Base-by-base conservation (phyloP, 176 grass and related monocot genomes). In the Rhynchospora tenuis region DNA sequence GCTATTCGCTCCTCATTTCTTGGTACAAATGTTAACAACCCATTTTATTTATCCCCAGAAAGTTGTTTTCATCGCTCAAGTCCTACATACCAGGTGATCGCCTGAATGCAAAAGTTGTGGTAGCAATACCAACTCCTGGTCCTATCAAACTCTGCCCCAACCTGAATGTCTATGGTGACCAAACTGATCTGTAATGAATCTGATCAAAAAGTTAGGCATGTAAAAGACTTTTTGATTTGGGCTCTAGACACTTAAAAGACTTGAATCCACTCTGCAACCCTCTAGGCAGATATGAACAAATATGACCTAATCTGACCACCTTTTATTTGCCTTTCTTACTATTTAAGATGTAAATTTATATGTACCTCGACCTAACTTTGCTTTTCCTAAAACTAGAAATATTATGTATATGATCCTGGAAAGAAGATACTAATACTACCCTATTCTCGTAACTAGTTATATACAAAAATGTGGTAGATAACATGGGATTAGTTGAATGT, bases 1-100 rank as follows among this genome's bases (percentile, higher is more conserved):
- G 92, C 95, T 87, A 84, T 94, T 58, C 91, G 84, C 79, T 93
- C 92, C 6, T 98, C 95, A 79, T 98, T 98, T 85, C 95, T 98
- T 87, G 95, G 95, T 98, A 98, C 19, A 43, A 13, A 52, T 85
- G 43, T 63, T 28, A 81, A 81, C 50, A 45, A 59, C 42, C 15
- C 43, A 67, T 50, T 76, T 76, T 19, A 52, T 27, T 10, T 52
- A 76, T 54, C 73, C 31, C 50, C 24, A 47, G 17, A 33, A 82
- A 48, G 12, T 52, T 13, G 10, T 47, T 67, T 48, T 64, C 44
- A 48, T 66, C 22, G 5, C 7, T 66, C 44, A 29, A 48, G 60
- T 82, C 13, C 59, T 44, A 20, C 63, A 24, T 43, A 81, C 19
- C 43, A 81, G 78, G 13, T 81, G 42, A 63, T 57, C 10, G 13